Percentiles rank a stretch among this genome's conserved stretches.
Conservation (phyloP, 768 basidiomycete genomes). For the Postia placenta region DNA sequence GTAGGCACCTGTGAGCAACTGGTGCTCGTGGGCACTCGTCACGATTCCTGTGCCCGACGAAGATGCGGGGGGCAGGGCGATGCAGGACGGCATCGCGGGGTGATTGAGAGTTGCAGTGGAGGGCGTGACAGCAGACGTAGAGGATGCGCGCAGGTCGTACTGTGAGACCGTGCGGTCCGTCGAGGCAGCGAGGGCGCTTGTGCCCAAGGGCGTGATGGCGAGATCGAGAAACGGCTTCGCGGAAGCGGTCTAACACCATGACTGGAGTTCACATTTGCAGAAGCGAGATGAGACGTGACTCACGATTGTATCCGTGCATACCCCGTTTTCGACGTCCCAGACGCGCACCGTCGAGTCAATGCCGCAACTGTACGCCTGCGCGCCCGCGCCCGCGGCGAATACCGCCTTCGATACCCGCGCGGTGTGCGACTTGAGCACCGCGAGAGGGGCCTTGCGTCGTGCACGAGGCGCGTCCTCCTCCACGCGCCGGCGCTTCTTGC, state of each 20-base stretch:
- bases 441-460: slow-evolving; percentile 60
- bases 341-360: slow-evolving; percentile 86
- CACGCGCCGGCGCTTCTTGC: slow-evolving; percentile 61
- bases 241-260: slow-evolving; percentile 53
- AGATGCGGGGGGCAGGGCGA: slow-evolving; percentile 26
- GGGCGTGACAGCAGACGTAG: slow-evolving; percentile 24
- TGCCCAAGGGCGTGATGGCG: slow-evolving; percentile 37
- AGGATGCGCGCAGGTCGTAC: slow-evolving; percentile 56
- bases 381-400: slow-evolving; percentile 35
- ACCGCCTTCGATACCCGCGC: slow-evolving; percentile 71
- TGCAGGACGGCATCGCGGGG: slow-evolving; percentile 60
- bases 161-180: slow-evolving; percentile 70
- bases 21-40: slow-evolving; percentile 28
- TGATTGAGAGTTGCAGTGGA: slow-evolving; percentile 46
- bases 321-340: slow-evolving; percentile 81
- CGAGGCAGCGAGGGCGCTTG: slow-evolving; percentile 53
- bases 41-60: neutral
- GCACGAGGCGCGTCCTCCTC: slow-evolving; percentile 28
- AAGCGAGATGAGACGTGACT: slow-evolving; percentile 29
- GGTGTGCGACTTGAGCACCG: slow-evolving; percentile 79
- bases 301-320: slow-evolving; percentile 68
- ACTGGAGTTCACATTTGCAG: too few relatives aligned
- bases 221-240: slow-evolving; percentile 74
- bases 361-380: slow-evolving; percentile 66
- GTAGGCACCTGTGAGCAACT: slow-evolving; percentile 68